These are phyloP conservation scores for Solanum lycopersicoides DNA, from an alignment of 257 asterid species.

Conservation along the genomic window DNA sequence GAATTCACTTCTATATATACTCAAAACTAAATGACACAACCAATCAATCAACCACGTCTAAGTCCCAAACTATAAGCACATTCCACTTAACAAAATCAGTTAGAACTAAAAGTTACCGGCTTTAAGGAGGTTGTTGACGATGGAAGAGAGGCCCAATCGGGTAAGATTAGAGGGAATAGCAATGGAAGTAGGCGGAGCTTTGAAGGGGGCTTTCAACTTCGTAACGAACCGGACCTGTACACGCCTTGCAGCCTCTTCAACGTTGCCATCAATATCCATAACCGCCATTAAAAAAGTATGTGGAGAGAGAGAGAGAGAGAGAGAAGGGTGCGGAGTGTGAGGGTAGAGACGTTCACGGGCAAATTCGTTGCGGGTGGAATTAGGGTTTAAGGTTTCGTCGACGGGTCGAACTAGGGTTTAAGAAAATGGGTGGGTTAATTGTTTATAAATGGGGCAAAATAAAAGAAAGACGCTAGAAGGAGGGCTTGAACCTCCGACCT, in stretches of 20 bases:
- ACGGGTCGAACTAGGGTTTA: not conserved
- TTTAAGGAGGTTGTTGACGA: constrained; percentile 60
- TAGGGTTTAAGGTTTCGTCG: not conserved
- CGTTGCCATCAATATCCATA: constrained; percentile 45
- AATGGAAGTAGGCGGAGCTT: constrained; percentile 42
- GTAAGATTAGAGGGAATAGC: constrained; percentile 71
- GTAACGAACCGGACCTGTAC: constrained; percentile 74
- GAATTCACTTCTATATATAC: not conserved
- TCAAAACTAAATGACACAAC: not conserved
- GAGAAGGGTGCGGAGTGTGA: not conserved
- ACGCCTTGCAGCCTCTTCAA: constrained; percentile 38
- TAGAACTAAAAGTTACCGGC: constrained; percentile 20
- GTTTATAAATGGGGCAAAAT: not conserved
- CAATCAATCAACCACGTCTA: not conserved
- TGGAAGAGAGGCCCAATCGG: constrained; percentile 57
- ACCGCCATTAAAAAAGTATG: not conserved
- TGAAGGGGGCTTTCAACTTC: constrained; percentile 47
- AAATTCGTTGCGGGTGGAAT: not conserved
- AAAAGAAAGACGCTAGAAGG: not conserved
- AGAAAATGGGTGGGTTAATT: not conserved
- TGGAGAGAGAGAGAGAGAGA: not conserved
- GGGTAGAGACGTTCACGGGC: not conserved
- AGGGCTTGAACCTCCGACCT: constrained; percentile 96
- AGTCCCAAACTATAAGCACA: not conserved
- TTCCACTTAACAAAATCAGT: not conserved